Evolutionary conservation across 2,329 filamentous ascomycete species (phyloP).

Genomic region (Fusarium bulbicola): DNA sequence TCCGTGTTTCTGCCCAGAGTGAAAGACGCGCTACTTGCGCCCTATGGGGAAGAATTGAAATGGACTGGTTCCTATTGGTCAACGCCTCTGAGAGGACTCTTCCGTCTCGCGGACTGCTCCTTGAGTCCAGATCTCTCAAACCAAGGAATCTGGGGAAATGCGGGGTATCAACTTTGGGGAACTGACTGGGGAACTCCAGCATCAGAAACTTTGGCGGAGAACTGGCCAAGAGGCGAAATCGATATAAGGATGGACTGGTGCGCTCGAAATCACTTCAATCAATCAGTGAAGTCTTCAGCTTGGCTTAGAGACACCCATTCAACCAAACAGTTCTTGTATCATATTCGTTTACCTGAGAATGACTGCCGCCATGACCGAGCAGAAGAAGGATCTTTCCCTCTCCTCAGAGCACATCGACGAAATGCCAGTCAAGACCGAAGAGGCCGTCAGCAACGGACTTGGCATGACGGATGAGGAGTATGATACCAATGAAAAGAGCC

Average conservation of each 20-base stretch:
- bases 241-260: not conserved
- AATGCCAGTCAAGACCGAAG: not conserved
- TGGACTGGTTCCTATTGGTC: not conserved
- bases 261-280: not conserved
- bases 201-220: not conserved
- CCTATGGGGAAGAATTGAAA: not conserved
- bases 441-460: not conserved
- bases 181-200: not conserved
- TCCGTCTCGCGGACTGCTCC: not conserved
- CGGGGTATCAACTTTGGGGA: not conserved
- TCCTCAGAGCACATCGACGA: not conserved
- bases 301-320: not conserved
- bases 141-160: not conserved
- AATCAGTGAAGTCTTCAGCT: not conserved
- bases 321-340: not conserved
- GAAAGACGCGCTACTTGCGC: not conserved
- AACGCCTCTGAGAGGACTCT: not conserved
- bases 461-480: not conserved
- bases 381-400: not conserved
- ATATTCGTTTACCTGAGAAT: not conserved
- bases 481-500: slow-evolving; percentile 13
- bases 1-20: not conserved
- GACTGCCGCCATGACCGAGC: not conserved
- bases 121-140: not conserved
- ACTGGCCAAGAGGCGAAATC: not conserved